These are phyloP conservation scores for Falciphora oryzae DNA, from an alignment of 2,329 filamentous ascomycete species.

Conservation along the genomic window DNA sequence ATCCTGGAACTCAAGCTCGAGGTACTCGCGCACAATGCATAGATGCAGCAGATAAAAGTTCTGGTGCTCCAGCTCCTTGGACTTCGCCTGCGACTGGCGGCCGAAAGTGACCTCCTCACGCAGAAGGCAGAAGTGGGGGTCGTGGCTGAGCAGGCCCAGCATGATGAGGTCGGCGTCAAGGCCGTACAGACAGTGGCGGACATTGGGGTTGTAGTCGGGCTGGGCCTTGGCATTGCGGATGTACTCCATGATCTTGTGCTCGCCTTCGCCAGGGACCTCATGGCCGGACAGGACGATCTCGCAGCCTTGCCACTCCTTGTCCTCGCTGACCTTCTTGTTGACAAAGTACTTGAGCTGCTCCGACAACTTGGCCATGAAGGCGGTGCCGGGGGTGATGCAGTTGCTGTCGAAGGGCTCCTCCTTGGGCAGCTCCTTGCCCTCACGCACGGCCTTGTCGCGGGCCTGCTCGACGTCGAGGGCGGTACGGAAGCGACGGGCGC, in stretches of 20 bases:
- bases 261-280: constrained; percentile 94
- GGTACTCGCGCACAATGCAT: constrained; percentile 93
- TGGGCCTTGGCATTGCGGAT: constrained; percentile 97
- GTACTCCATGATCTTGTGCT: constrained; percentile 99
- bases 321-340: constrained; percentile 97
- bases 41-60: constrained; percentile 98
- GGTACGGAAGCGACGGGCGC: constrained; percentile 88
- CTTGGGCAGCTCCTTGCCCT: constrained; percentile 89
- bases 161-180: constrained; percentile 98
- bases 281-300: constrained; percentile 96
- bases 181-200: constrained; percentile 94
- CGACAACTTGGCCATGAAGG: constrained; percentile 96
- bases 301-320: constrained; percentile 94
- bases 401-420: constrained; percentile 98
- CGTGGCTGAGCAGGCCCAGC: constrained; percentile 93
- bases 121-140: constrained; percentile 95
- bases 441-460: constrained; percentile 82
- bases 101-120: constrained; percentile 98
- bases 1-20: constrained; percentile 95
- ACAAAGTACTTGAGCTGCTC: constrained; percentile 96
- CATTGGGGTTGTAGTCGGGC: constrained; percentile 83
- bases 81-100: constrained; percentile 77
- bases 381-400: constrained; percentile 93
- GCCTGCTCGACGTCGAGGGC: constrained; percentile 86
- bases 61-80: constrained; percentile 95